phyloP scores from a whole-genome alignment of 176 grass and related monocot genomes.

The Otatea glauca region DNA sequence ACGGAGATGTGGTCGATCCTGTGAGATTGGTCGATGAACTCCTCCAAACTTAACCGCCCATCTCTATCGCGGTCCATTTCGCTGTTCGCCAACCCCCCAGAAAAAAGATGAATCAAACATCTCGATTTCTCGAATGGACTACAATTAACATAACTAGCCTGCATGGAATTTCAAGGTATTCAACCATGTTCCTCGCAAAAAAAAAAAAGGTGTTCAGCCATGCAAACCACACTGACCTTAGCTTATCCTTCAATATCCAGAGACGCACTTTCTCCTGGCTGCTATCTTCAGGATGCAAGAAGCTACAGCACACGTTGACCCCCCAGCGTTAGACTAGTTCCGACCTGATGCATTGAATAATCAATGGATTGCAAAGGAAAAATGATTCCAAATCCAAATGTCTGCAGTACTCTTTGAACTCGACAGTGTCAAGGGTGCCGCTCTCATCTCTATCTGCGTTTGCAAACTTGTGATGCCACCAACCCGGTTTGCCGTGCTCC shows the following conservation, averaged over 20 bases:
- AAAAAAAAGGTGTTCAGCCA: neutral
- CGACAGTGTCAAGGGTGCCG: slow-evolving; percentile 33
- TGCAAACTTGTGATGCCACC: slow-evolving; percentile 48
- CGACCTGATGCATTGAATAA: too few species aligned
- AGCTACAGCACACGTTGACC: slow-evolving; percentile 12
- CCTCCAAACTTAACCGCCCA: slow-evolving; percentile 39
- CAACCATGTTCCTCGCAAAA: too few species aligned
- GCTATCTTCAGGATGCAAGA: slow-evolving; percentile 55
- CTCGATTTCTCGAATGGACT: neutral
- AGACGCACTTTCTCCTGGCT: slow-evolving; percentile 26
- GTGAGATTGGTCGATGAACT: slow-evolving; percentile 33
- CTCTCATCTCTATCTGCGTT: slow-evolving; percentile 48
- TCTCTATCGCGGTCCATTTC: slow-evolving; percentile 48
- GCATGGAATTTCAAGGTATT: neutral
- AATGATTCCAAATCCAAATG: neutral
- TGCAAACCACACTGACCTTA: slow-evolving; percentile 34
- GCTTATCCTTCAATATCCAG: slow-evolving; percentile 55
- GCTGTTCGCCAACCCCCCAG: neutral
- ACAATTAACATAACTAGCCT: neutral
- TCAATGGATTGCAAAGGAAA: too few species aligned
- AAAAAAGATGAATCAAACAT: neutral
- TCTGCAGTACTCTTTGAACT: slow-evolving; percentile 42
- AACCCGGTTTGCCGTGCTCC: slow-evolving; percentile 24
- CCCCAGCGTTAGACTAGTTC: neutral
- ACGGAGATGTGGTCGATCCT: slow-evolving; percentile 3